Evolutionary conservation across 805 yeast genomes (phyloP).

Genomic region (Lipomyces chichibuensis): DNA sequence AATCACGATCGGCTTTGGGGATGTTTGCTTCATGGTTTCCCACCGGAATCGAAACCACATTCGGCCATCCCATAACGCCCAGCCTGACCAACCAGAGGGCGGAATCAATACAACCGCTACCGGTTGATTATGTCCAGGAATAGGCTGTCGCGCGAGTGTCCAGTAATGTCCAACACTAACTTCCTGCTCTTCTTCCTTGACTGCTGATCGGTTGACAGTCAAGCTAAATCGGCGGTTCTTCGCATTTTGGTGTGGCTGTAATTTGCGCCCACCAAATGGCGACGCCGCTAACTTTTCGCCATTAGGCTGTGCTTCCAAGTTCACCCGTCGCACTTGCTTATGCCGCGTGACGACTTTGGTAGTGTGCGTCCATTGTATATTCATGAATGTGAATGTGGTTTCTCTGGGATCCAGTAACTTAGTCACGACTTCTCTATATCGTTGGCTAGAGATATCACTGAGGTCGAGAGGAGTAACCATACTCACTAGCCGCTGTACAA

Average conservation of each 20-base stretch:
- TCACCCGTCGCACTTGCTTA: not conserved
- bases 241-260: not conserved
- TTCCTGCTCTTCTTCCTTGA: not conserved
- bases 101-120: not conserved
- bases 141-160: not conserved
- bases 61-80: conserved; percentile 22
- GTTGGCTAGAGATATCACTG: not conserved
- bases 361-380: not conserved
- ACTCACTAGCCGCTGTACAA: conserved; percentile 1
- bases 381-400: conserved; percentile 3
- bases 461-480: conserved; percentile 1
- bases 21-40: not conserved
- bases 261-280: not conserved
- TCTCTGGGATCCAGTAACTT: not conserved
- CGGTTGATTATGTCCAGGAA: not conserved
- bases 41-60: conserved; percentile 20
- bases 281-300: not conserved
- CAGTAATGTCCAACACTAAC: not conserved
- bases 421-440: not conserved
- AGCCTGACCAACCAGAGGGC: conserved; percentile 17
- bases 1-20: not conserved
- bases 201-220: not conserved
- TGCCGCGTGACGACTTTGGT: not conserved
- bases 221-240: not conserved
- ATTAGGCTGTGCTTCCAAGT: not conserved